These are phyloP conservation scores for Sistotremastrum niveocremeum DNA, from an alignment of 768 basidiomycete species.

Conservation along the genomic window DNA sequence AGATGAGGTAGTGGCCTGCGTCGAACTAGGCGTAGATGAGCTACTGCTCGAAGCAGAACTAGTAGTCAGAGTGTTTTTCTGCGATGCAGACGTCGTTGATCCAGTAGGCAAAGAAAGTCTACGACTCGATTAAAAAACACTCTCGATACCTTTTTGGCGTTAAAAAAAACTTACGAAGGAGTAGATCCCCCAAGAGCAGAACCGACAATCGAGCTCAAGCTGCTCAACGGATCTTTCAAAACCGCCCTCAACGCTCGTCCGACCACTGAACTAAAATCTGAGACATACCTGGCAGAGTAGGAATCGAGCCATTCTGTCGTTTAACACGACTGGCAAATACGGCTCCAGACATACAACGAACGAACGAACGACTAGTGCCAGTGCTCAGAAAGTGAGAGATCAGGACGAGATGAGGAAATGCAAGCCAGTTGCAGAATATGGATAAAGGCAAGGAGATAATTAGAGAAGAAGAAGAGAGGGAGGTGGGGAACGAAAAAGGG, in stretches of 20 bases:
- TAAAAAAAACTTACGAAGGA: constrained; percentile 5
- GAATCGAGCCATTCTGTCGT: not conserved
- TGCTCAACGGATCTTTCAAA: too few species aligned
- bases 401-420: constrained; percentile 9
- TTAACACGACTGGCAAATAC: not conserved
- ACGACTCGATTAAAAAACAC: not conserved
- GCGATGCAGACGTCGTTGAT: not conserved
- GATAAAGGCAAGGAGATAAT: constrained; percentile 3
- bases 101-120: not conserved
- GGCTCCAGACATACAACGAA: not conserved
- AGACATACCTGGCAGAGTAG: not conserved
- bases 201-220: too few species aligned
- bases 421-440: not conserved
- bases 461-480: not conserved
- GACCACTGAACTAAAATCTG: too few species aligned
- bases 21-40: constrained; percentile 1
- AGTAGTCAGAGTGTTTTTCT: not conserved
- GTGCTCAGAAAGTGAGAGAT: not conserved
- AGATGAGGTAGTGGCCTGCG: not conserved
- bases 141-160: not conserved
- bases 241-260: too few species aligned
- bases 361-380: not conserved
- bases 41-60: constrained; percentile 11
- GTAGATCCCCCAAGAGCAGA: constrained; percentile 1
- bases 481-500: not conserved